Evolutionary conservation across 768 basidiomycete species (phyloP).

Genomic region (Termitomyces sp.): DNA sequence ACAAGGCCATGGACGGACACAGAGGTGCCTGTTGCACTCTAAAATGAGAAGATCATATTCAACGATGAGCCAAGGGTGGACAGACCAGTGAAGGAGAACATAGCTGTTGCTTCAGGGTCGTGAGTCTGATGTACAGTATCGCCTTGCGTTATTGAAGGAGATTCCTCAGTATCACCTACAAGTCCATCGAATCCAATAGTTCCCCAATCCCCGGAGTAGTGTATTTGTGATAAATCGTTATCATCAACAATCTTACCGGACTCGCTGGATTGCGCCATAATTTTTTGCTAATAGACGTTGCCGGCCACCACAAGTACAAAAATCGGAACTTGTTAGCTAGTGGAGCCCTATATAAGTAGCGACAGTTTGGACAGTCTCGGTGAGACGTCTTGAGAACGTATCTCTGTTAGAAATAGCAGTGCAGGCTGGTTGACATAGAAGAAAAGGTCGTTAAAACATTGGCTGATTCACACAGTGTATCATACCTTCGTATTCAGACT

Average conservation of each 20-base stretch:
- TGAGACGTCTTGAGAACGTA: not conserved
- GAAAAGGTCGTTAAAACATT: not conserved
- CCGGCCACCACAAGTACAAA: not conserved
- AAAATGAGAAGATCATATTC: not conserved
- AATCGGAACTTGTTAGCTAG: not conserved
- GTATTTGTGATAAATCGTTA: not conserved
- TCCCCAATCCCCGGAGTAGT: not conserved
- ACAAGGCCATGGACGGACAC: not conserved
- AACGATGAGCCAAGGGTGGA: not conserved
- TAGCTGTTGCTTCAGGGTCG: not conserved
- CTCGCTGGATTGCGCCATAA: not conserved
- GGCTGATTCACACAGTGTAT: not conserved
- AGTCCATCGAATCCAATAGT: not conserved
- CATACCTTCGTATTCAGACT: not conserved
- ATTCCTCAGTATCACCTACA: not conserved
- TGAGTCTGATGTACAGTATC: not conserved
- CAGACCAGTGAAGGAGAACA: not conserved
- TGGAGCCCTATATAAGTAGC: not conserved
- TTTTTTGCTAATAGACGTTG: not conserved
- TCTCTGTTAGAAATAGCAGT: not conserved
- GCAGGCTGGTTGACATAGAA: not conserved
- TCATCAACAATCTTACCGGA: not conserved
- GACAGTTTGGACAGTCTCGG: not conserved
- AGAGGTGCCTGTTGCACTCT: not conserved
- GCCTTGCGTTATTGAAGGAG: not conserved